Percentiles rank a stretch among this genome's conserved stretches.
Conservation (phyloP, 1,284 basidiomycete species). For the Ceratobasidium sp. region DNA sequence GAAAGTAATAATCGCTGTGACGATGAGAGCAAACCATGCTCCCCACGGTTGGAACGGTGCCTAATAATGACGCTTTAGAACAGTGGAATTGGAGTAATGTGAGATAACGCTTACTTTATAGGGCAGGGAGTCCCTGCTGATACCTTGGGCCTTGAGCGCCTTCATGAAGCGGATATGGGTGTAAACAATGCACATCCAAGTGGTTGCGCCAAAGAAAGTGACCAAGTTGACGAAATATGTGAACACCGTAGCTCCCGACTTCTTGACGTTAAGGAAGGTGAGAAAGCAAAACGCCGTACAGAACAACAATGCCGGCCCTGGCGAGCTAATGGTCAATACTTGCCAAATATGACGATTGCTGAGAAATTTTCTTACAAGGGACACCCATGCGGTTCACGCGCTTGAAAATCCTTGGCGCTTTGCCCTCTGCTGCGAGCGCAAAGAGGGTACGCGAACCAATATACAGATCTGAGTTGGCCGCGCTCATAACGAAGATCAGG, state of each 20-base stretch:
- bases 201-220: conserved; percentile 71
- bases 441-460: conserved; percentile 51
- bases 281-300: conserved; percentile 64
- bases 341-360: neutral
- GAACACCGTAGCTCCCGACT: conserved; percentile 64
- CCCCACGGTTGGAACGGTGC: conserved; percentile 71
- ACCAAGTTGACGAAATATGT: conserved; percentile 75
- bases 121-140: conserved; percentile 62
- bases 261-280: conserved; percentile 67
- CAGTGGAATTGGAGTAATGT: conserved; percentile 50
- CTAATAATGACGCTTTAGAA: conserved; percentile 56
- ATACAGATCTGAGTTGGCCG: conserved; percentile 59
- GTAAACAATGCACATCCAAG: conserved; percentile 74
- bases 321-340: conserved; percentile 51
- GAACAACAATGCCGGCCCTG: conserved; percentile 55
- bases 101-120: conserved; percentile 32
- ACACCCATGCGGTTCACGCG: conserved; percentile 57
- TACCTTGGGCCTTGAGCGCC: conserved; percentile 69
- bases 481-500: conserved; percentile 53
- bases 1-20: conserved; percentile 65
- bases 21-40: conserved; percentile 65
- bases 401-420: conserved; percentile 60
- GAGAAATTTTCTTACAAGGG: conserved; percentile 49
- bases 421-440: conserved; percentile 59
- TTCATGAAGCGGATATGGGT: conserved; percentile 76